A percentile compares a stretch with the other conserved stretches of the same genome.
These are phyloP conservation scores for Ceratobasidium sp. DNA, from an alignment of 1,284 basidiomycete species.

Conservation along the genomic window DNA sequence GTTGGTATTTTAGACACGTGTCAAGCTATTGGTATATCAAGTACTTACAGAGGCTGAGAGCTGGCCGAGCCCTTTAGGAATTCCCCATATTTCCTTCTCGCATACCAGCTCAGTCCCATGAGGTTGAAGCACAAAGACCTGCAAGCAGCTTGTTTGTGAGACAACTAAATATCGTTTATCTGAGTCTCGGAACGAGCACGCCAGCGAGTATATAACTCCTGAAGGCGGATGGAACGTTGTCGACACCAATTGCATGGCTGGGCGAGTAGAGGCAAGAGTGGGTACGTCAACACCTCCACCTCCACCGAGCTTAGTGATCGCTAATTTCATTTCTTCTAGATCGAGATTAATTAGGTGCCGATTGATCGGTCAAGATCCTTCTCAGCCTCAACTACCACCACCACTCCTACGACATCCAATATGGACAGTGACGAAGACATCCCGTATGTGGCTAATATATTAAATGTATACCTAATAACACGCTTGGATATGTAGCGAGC, in stretches of 20 bases:
- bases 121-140: slow-evolving; percentile 43
- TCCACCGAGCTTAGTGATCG: slow-evolving; percentile 21
- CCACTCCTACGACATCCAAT: not conserved
- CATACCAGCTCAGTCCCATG: slow-evolving; percentile 43
- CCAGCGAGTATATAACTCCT: slow-evolving; percentile 44
- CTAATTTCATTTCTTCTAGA: not conserved
- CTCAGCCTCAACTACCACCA: slow-evolving; percentile 9
- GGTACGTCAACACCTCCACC: slow-evolving; percentile 19
- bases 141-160: slow-evolving; percentile 32
- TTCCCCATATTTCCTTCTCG: slow-evolving; percentile 47
- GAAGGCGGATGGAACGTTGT: slow-evolving; percentile 47
- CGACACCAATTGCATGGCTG: slow-evolving; percentile 24
- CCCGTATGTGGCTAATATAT: slow-evolving; percentile 31
- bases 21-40: not conserved
- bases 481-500: slow-evolving; percentile 13
- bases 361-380: slow-evolving; percentile 7
- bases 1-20: not conserved
- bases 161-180: slow-evolving; percentile 43
- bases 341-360: not conserved
- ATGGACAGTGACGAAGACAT: slow-evolving; percentile 47
- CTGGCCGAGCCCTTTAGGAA: slow-evolving; percentile 23
- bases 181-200: slow-evolving; percentile 39
- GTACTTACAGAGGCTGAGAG: slow-evolving; percentile 16
- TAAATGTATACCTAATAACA: not conserved
- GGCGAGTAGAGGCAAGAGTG: too few species aligned